These are phyloP conservation scores for Aspergillus ustus DNA, from an alignment of 2,329 filamentous ascomycete species.

Conservation along the genomic window DNA sequence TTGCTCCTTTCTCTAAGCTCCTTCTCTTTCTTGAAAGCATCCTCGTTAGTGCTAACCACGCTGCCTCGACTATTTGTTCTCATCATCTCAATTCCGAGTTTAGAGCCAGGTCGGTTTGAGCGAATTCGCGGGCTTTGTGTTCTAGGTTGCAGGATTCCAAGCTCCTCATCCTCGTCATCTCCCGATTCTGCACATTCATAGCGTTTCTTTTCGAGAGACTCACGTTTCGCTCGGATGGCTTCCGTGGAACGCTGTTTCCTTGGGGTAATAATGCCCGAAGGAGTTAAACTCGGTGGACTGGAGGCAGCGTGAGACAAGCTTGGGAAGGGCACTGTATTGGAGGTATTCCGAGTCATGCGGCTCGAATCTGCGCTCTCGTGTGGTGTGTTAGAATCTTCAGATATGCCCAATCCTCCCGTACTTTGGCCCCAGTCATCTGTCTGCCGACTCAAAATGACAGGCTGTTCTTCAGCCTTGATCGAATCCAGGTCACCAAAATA, in stretches of 20 bases:
- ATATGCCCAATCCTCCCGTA: constrained; percentile 78
- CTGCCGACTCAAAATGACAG: constrained; percentile 75
- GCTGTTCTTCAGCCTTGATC: constrained; percentile 75
- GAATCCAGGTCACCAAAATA: constrained; percentile 86
- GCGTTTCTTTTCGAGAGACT: constrained; percentile 73
- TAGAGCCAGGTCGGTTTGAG: constrained; percentile 73
- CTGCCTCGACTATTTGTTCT: constrained; percentile 93
- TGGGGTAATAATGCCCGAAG: constrained; percentile 53
- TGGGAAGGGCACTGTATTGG: constrained; percentile 49
- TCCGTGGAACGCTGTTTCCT: constrained; percentile 73
- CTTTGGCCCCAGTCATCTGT: constrained; percentile 72
- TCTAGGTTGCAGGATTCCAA: constrained; percentile 63
- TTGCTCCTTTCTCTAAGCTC: constrained; percentile 38
- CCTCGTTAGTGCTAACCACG: constrained; percentile 56
- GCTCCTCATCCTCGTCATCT: constrained; percentile 92
- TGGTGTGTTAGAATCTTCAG: constrained; percentile 55
- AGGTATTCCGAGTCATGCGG: constrained; percentile 10
- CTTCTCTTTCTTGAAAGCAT: constrained; percentile 40
- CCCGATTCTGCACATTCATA: constrained; percentile 82
- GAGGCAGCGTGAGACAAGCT: constrained; percentile 65
- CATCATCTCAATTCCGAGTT: constrained; percentile 97
- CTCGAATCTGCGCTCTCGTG: constrained; percentile 29
- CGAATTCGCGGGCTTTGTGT: constrained; percentile 57
- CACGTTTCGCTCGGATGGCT: constrained; percentile 73
- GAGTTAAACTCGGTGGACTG: constrained; percentile 66